A percentile compares a stretch with the other conserved stretches of the same genome.
Evolutionary conservation across 2,329 filamentous ascomycete genomes (phyloP).

Genomic region (Colletotrichum lentis): DNA sequence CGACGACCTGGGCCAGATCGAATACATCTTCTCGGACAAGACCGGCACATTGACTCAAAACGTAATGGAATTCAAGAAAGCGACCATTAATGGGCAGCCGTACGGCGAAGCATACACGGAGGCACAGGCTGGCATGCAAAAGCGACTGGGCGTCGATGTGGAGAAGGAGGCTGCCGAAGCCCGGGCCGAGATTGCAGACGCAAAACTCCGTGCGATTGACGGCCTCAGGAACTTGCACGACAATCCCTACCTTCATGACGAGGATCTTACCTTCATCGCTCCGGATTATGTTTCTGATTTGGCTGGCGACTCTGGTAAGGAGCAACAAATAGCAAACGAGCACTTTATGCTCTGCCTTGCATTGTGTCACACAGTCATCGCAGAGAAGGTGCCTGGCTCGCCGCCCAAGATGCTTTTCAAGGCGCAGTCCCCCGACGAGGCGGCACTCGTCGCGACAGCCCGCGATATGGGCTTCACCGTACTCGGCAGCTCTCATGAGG

Average conservation of each 20-base stretch:
- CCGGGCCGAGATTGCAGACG: slow-evolving; percentile 78
- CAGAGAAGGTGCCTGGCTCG: slow-evolving; percentile 88
- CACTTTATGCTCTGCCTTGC: slow-evolving; percentile 95
- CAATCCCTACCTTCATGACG: slow-evolving; percentile 90
- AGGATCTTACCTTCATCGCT: slow-evolving; percentile 90
- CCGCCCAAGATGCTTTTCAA: slow-evolving; percentile 93
- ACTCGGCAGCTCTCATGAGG: slow-evolving; percentile 79
- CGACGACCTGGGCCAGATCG: slow-evolving; percentile 95
- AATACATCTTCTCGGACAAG: slow-evolving; percentile 98
- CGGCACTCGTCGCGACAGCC: slow-evolving; percentile 91
- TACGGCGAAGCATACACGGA: slow-evolving; percentile 99
- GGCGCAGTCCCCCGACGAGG: slow-evolving; percentile 96
- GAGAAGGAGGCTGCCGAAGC: slow-evolving; percentile 80
- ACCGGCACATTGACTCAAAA: slow-evolving; percentile 91
- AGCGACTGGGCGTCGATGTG: slow-evolving; percentile 85
- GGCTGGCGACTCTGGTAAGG: slow-evolving; percentile 75
- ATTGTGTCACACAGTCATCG: slow-evolving; percentile 96
- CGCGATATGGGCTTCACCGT: slow-evolving; percentile 96
- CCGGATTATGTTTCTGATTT: slow-evolving; percentile 89
- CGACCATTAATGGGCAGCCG: slow-evolving; percentile 91
- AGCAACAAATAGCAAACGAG: slow-evolving; percentile 80
- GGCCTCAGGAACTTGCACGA: slow-evolving; percentile 79
- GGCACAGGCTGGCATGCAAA: slow-evolving; percentile 95
- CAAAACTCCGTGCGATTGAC: slow-evolving; percentile 75
- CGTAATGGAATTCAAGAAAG: slow-evolving; percentile 99